A percentile compares a stretch with the other conserved stretches of the same genome.
Evolutionary conservation across 371 early-diverging fungal species (phyloP).

Genomic region (Zopfochytrium polystomum): DNA sequence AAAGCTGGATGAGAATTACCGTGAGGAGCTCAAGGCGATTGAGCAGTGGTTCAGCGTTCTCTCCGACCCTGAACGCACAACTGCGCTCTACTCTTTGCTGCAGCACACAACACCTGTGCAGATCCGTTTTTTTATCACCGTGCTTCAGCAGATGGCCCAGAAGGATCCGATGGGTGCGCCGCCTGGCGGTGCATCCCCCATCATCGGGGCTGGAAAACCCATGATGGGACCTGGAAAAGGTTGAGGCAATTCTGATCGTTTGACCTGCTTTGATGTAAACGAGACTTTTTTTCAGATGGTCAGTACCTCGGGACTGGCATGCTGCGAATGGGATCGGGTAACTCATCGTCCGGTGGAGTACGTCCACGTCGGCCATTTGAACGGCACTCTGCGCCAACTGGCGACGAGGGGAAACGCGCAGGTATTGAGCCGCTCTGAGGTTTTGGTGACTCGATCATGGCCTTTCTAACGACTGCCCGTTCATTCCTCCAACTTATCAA

Average conservation of each 20-base stretch:
- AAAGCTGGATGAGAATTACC: constrained; percentile 85
- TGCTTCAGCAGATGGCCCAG: constrained; percentile 84
- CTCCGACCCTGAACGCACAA: constrained; percentile 86
- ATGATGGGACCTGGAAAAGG: not conserved
- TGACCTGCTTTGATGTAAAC: not conserved
- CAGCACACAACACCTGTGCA: constrained; percentile 88
- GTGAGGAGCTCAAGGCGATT: constrained; percentile 88
- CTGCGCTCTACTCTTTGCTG: constrained; percentile 82
- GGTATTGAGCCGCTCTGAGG: no score
- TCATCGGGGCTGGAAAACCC: constrained; percentile 6
- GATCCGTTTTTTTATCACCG: constrained; percentile 85
- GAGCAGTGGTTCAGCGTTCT: constrained; percentile 92
- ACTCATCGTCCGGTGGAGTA: no score
- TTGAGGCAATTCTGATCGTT: no score
- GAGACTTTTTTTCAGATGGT: constrained; percentile 7
- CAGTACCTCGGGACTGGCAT: constrained; percentile 20
- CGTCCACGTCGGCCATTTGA: no score
- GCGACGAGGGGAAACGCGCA: no score
- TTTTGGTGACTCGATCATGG: no score
- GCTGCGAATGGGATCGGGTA: no score
- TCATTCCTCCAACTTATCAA: no score
- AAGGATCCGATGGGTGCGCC: constrained; percentile 47
- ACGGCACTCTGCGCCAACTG: no score
- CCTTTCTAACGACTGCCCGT: no score
- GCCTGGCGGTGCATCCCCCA: not conserved